A percentile compares a stretch with the other conserved stretches of the same genome.
Conservation (phyloP, 306 rosid genomes). For the Pyrus communis region DNA sequence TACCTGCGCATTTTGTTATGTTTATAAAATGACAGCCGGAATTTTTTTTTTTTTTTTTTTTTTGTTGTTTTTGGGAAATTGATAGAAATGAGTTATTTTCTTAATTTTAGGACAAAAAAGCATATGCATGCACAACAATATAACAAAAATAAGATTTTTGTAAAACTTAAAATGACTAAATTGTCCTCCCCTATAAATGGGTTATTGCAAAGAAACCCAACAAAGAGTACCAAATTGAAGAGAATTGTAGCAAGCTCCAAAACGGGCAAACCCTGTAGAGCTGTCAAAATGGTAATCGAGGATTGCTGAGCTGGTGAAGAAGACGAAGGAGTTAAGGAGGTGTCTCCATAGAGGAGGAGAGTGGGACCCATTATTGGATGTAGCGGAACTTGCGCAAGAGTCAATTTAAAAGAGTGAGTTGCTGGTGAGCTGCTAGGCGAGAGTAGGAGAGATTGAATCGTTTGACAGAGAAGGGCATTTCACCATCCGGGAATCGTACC, state of each 20-base stretch:
- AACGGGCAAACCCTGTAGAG: slow-evolving; percentile 40
- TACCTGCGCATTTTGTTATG: too few species aligned
- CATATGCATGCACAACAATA: too few species aligned
- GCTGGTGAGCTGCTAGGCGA: slow-evolving; percentile 18
- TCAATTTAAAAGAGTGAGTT: slow-evolving; percentile 28
- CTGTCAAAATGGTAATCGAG: slow-evolving; percentile 18
- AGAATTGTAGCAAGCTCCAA: slow-evolving; percentile 57
- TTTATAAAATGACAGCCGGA: too few species aligned
- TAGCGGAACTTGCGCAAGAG: slow-evolving; percentile 6
- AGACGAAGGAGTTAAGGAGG: not conserved
- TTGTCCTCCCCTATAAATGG: too few species aligned
- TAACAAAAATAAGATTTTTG: too few species aligned
- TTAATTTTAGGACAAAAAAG: too few species aligned
- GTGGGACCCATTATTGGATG: slow-evolving; percentile 43
- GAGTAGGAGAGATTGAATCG: slow-evolving; percentile 29
- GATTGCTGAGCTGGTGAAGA: slow-evolving; percentile 26
- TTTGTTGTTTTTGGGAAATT: too few species aligned
- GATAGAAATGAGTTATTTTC: too few species aligned
- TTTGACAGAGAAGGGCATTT: slow-evolving; percentile 41
- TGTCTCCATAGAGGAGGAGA: too few species aligned
- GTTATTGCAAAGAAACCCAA: too few species aligned
- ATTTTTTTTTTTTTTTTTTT: too few species aligned
- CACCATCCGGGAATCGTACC: slow-evolving; percentile 44
- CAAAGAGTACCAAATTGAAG: slow-evolving; percentile 42
- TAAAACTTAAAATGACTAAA: too few species aligned